A percentile compares a stretch with the other conserved stretches of the same genome.
Conservation (phyloP, 805 yeast genomes). For the Grigorovia transvaalensis region DNA sequence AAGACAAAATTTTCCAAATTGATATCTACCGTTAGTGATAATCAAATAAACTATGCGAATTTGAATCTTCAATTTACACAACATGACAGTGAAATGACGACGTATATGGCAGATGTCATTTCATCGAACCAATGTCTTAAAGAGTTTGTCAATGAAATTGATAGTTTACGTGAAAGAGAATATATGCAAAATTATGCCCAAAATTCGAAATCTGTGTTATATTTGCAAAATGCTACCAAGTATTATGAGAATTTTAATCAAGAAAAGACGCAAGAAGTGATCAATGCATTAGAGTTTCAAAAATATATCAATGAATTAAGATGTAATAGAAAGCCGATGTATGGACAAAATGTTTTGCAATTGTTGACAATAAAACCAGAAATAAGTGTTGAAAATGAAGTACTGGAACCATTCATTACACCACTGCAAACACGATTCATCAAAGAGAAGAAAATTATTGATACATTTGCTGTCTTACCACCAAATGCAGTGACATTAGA, state of each 20-base stretch:
- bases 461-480: slow-evolving; percentile 75
- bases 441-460: slow-evolving; percentile 42
- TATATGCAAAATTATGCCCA: slow-evolving; percentile 5
- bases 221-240: slow-evolving; percentile 35
- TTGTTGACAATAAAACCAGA: slow-evolving; percentile 26
- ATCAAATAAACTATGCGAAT: slow-evolving; percentile 38
- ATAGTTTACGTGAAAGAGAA: slow-evolving; percentile 29
- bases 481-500: slow-evolving; percentile 78
- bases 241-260: slow-evolving; percentile 51
- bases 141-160: slow-evolving; percentile 36
- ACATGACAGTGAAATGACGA: slow-evolving; percentile 34
- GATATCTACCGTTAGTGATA: background rate
- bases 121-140: slow-evolving; percentile 37
- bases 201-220: slow-evolving; percentile 4
- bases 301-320: slow-evolving; percentile 56
- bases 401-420: slow-evolving; percentile 29
- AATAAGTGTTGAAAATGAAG: slow-evolving; percentile 3
- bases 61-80: slow-evolving; percentile 50
- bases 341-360: slow-evolving; percentile 48
- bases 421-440: slow-evolving; percentile 34
- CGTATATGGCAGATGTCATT: slow-evolving; percentile 38
- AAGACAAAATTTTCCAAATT: slow-evolving; percentile 24
- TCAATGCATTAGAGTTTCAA: slow-evolving; percentile 45
- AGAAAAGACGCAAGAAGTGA: slow-evolving; percentile 39
- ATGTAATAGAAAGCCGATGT: slow-evolving; percentile 55